phyloP scores from a whole-genome alignment of 2,329 filamentous ascomycete species.

The Seiridium cupressi region DNA sequence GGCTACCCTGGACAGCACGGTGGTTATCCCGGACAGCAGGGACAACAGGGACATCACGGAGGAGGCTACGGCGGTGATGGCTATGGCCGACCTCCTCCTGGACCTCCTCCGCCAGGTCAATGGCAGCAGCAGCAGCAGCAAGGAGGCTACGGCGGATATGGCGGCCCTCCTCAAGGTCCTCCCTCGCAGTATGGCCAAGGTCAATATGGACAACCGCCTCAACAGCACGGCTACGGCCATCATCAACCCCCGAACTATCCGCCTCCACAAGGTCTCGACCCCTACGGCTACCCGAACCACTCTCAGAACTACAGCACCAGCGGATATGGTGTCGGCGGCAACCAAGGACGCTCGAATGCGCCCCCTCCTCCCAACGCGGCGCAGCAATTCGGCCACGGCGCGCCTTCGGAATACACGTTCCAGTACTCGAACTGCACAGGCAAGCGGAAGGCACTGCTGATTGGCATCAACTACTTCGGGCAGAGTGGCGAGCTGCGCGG shows the following conservation, averaged over 20 bases:
- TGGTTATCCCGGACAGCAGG: slow-evolving; percentile 1
- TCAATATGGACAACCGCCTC: slow-evolving; percentile 6
- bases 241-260: slow-evolving; percentile 26
- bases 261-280: slow-evolving; percentile 41
- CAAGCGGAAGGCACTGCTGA: slow-evolving; percentile 69
- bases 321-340: slow-evolving; percentile 24
- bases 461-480: slow-evolving; percentile 80
- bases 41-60: neutral
- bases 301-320: slow-evolving; percentile 19
- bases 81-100: slow-evolving; percentile 9
- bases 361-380: slow-evolving; percentile 44
- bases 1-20: slow-evolving; percentile 1
- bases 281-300: slow-evolving; percentile 44
- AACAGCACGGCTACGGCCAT: slow-evolving; percentile 11
- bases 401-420: slow-evolving; percentile 67
- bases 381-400: slow-evolving; percentile 65
- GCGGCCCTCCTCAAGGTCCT: slow-evolving; percentile 12
- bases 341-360: slow-evolving; percentile 8
- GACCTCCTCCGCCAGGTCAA: slow-evolving; percentile 3
- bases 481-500: slow-evolving; percentile 70
- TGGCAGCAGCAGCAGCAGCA: slow-evolving; percentile 1
- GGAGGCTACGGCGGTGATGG: slow-evolving; percentile 6
- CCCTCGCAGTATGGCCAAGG: slow-evolving; percentile 6
- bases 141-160: slow-evolving; percentile 19
- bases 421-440: slow-evolving; percentile 76